Percentiles rank a stretch among this genome's conserved stretches.
These are phyloP conservation scores for Ganoderma leucocontextum DNA, from an alignment of 1,284 basidiomycete species.

Conservation along the genomic window DNA sequence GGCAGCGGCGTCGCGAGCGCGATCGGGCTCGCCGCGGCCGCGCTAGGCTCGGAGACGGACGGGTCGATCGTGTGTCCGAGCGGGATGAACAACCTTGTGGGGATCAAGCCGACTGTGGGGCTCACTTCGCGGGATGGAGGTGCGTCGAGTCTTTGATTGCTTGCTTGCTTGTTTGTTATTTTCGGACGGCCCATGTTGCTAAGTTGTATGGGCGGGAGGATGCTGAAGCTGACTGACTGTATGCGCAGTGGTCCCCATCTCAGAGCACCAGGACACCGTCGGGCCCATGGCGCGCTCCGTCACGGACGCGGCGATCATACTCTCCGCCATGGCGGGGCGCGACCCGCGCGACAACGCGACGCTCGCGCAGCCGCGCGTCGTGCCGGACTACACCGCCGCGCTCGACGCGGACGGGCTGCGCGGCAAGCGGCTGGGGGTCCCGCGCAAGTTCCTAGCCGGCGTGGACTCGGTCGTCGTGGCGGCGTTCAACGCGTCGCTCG, in stretches of 20 bases:
- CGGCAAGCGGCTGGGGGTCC: constrained; percentile 53
- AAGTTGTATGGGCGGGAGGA: too few relatives aligned
- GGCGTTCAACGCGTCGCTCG: constrained; percentile 50
- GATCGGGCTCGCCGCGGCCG: constrained; percentile 67
- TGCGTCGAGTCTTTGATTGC: constrained; percentile 26
- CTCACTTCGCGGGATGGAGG: constrained; percentile 71
- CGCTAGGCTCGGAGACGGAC: constrained; percentile 73
- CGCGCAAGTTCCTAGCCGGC: constrained; percentile 40
- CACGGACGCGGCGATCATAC: constrained; percentile 52
- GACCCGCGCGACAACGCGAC: constrained; percentile 56
- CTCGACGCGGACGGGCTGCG: constrained; percentile 45
- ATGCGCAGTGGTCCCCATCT: constrained; percentile 56
- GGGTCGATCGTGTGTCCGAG: constrained; percentile 65
- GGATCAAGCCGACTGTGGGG: constrained; percentile 70
- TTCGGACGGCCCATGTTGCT: too few relatives aligned
- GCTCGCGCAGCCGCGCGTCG: constrained; percentile 46
- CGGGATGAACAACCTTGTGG: constrained; percentile 52
- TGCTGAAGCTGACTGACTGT: background rate
- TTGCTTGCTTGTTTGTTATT: too few relatives aligned
- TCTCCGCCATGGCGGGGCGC: constrained; percentile 53
- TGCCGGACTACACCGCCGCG: constrained; percentile 51
- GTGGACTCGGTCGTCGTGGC: constrained; percentile 37
- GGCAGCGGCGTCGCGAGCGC: constrained; percentile 70
- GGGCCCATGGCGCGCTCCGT: constrained; percentile 58
- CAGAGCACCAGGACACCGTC: constrained; percentile 57